Base-by-base conservation (phyloP, 2,329 filamentous ascomycete species). In the Amauroascus verrucosus region DNA sequence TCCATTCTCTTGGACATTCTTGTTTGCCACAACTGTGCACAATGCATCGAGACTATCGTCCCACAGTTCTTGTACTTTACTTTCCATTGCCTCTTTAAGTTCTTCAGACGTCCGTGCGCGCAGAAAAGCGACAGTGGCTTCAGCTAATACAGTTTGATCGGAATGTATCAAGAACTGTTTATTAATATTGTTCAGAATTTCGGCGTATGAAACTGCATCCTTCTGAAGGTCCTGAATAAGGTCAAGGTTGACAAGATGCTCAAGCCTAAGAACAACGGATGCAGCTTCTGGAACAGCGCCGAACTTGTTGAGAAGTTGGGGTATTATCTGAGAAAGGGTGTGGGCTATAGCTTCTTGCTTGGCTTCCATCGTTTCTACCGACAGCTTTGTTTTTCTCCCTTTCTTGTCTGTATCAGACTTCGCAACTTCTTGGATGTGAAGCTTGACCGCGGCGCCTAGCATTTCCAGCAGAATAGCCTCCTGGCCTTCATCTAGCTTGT, bases 161-260 rank as follows among this genome's bases (percentile, higher is more conserved):
- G 87, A 86, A 64, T 98, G 93, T n/a, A 88, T 83, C 62, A 86
- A 83, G 71, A 98, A 97, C 62, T 98, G 93, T 54, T 88, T 88
- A 67, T 87, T 89, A 61, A 97, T 88, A 63, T 96, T 90, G 60
- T 95, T 89, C 1, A 98, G 75, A 28, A 97, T 73, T 20, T 84
- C 82, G 6, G 84, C 81, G 64, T 94, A 95, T 1, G 83, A 84
- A 1, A 85, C 83, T 0, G 88, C 82, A 59, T 94, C 88, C 65
- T 95, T 89, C 49, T 90, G 84, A 35, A 97, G 75, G 63, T 95
- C 87, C 64, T 90, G 85, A 64, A 97, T 94, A 20, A 90, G 80
- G 38, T 91, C 86, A 1, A 96, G 77, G 60, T 95, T 87, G 20
- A 98, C 81, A 37, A 87, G 81, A 64, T 91, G 88, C 65, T 94